Evolutionary conservation across 192 early-diverging fungal species (phyloP), one percentile per base, ranked within the genome.

Genomic region (Podila horticola): DNA sequence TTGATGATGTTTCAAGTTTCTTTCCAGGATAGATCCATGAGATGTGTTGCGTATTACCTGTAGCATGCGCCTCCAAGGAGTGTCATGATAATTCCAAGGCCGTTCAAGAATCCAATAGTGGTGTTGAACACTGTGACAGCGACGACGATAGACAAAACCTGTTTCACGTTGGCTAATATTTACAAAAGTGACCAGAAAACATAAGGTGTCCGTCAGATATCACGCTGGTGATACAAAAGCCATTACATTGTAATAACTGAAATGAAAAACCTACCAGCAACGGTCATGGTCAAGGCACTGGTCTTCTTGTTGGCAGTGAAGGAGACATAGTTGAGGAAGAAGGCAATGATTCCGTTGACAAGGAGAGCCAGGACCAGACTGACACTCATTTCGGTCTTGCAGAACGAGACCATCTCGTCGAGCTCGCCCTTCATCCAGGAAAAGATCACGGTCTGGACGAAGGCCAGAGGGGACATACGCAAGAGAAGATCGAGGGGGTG

Each of bases 291-390:
- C 61, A 97, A 86, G 12, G 96, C 93, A 45, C 92, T 91, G 11
- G 95, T 95, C 68, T 93, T 91, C 70, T 92, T 93, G 84, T 93
- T 97, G n/a, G 95, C 94, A 1, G 90, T 92, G 65, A 97, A 96
- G 59, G 90, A 92, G 38, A 92, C 93, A 33, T 92, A 85, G 79
- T 97, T 97, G 29, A 97, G 84, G 72, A 89, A 89, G 85, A 97
- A 97, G 13, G 96, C 96, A 65, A 96, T 89, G 10, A 88, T 71
- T 12, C 94, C 95, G 67, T 97, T 97, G 51, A 91, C 81, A 1
- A 87, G 57, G 30, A 97, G 84, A 12, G 91, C 94, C 48, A 83
- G 45, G 9, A 82, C 62, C 24, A 88, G 74, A 2, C 61, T 75
- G 12, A 58, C 36, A 20, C 79, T 87, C 81, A 90, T 83, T 38